Evolutionary conservation across 1,139 yeast genomes (phyloP), one percentile per base, ranked within the genome.

Genomic region (Diutina siamensis): DNA sequence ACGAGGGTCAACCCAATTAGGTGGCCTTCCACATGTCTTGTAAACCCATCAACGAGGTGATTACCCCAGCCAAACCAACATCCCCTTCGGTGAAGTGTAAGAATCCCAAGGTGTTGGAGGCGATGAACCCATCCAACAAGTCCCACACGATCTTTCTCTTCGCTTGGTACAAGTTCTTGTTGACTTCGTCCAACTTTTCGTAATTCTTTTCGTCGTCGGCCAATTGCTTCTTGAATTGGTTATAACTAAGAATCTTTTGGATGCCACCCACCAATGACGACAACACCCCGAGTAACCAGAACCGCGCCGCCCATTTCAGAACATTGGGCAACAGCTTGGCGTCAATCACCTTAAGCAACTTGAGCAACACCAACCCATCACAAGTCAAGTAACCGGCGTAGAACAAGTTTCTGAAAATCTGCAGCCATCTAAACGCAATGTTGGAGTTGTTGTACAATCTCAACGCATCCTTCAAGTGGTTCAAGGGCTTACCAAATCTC

Each of bases 401-500:
- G 28, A 83, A 83, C 55, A 84, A 62, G 65, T 86, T 85, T 61
- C 86, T 76, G 50, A 79, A 57, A 21, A 84, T 72, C 35, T 80
- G 74, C 44, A 83, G 72, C 53, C 63, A 57, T 60, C 78, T 79
- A 55, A 78, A 67, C 44, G 77, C 68, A 45, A 78, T 76, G 57
- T 85, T 94, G 67, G 83, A 83, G 63, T 86, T 83, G 58, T 80
- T 86, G 56, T 68, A 76, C 19, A 85, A 75, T 52, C 74, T 73
- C 3, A 86, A 72, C 7, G 94, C 88, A 15, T 78, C 72, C 56
- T 82, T 81, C 49, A 84, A 61, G 60, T 84, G 89, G 57, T 74
- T 74, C 57, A 89, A 65, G 1, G 95, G 95, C 65, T 88, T 89
- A 53, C 88, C 77, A 59, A 83, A 80, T 57, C 97, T 76, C 72